Conservation (phyloP, 768 basidiomycete species). For the Lenzites betulinus region DNA sequence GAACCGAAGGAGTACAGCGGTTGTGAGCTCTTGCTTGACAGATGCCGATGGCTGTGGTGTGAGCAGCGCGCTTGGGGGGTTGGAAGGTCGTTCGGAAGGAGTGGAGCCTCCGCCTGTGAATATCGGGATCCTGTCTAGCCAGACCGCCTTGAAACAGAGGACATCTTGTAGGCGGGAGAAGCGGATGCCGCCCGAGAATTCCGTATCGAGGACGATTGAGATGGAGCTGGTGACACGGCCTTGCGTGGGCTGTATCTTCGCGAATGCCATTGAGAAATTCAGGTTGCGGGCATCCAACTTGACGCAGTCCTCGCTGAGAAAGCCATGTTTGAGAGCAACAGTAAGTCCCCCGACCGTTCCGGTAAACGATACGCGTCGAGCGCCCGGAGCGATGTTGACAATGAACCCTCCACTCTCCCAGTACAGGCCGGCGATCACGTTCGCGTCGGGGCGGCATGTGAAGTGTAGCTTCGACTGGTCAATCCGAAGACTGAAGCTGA, state of each 20-base stretch:
- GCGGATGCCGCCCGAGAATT: constrained; percentile 75
- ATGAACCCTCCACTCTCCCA: constrained; percentile 97
- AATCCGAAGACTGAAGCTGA: constrained; percentile 88
- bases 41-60: constrained; percentile 20
- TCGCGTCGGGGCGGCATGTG: constrained; percentile 88
- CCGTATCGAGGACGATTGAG: constrained; percentile 82
- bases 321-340: constrained; percentile 80
- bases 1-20: constrained; percentile 66
- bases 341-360: constrained; percentile 83
- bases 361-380: constrained; percentile 69
- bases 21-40: constrained; percentile 52
- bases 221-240: constrained; percentile 51
- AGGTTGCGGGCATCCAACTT: constrained; percentile 82
- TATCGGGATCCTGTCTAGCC: constrained; percentile 85
- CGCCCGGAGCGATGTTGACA: constrained; percentile 73
- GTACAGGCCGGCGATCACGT: constrained; percentile 83
- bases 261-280: constrained; percentile 71
- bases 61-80: constrained; percentile 21
- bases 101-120: constrained; percentile 50
- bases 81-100: constrained; percentile 25
- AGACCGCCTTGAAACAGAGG: constrained; percentile 93
- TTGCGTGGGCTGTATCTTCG: constrained; percentile 45
- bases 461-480: constrained; percentile 86
- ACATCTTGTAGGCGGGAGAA: constrained; percentile 91
- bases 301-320: constrained; percentile 80